Evolutionary conservation across 352 stramenopile species (phyloP).

Genomic region (Phytophthora pinifolia): DNA sequence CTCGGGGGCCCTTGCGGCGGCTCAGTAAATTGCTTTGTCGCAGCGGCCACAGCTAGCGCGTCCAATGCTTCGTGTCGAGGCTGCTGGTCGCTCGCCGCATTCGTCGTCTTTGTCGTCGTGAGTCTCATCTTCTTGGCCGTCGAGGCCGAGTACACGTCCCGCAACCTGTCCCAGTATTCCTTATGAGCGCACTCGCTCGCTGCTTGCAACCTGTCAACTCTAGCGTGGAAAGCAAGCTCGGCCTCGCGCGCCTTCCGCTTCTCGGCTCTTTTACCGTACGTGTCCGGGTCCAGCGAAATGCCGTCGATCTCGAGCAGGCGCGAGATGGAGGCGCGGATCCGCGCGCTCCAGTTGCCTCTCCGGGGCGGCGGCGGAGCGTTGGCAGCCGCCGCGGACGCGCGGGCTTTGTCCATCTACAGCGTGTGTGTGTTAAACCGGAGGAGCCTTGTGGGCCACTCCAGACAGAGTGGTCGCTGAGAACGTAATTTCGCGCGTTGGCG

Average conservation of each 20-base stretch:
- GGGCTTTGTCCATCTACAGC: background rate
- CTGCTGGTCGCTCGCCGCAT: background rate
- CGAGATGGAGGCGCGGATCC: conserved; percentile 29
- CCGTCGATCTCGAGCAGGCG: conserved; percentile 35
- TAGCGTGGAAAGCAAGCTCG: conserved; percentile 36
- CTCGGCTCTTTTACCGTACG: conserved; percentile 33
- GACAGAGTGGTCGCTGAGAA: background rate
- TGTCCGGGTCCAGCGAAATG: conserved; percentile 17
- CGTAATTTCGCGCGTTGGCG: conserved; percentile 2
- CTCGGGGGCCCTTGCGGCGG: background rate
- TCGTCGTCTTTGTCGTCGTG: background rate
- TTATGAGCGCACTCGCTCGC: conserved; percentile 33
- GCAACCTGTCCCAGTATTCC: conserved; percentile 61
- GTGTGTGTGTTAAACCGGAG: conserved; percentile 4
- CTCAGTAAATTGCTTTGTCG: conserved; percentile 6
- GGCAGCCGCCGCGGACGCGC: no score
- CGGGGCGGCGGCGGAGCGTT: background rate
- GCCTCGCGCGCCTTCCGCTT: conserved; percentile 24
- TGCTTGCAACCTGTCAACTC: conserved; percentile 20
- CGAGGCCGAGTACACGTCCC: conserved; percentile 48
- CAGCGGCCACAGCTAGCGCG: conserved; percentile 23
- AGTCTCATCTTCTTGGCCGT: conserved; percentile 40
- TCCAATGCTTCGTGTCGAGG: conserved; percentile 25
- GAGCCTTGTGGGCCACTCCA: background rate
- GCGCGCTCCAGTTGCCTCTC: conserved; percentile 21